Evolutionary conservation across 2,329 filamentous ascomycete species (phyloP).

Genomic region (Zymoseptoria pseudotritici): DNA sequence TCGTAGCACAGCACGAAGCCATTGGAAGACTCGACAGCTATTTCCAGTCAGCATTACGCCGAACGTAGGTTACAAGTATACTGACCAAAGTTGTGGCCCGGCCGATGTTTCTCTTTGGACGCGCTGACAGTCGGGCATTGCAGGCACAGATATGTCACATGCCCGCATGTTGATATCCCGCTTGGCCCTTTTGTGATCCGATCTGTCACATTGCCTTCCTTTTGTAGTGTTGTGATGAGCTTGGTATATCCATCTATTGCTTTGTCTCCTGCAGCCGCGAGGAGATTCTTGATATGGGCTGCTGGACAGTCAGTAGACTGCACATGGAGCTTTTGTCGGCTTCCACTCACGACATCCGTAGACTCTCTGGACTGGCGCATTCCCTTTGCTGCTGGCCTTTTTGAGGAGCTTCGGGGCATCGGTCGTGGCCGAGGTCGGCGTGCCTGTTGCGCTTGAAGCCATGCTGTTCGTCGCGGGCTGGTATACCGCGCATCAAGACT

Average conservation of each 20-base stretch:
- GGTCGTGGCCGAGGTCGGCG: conserved; percentile 31
- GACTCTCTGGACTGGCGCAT: conserved; percentile 25
- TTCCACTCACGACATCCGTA: conserved; percentile 15
- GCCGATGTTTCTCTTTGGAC: conserved; percentile 63
- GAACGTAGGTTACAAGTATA: background rate
- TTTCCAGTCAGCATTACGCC: background rate
- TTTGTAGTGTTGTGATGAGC: conserved; percentile 63
- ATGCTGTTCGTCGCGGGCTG: background rate
- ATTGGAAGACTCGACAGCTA: conserved; percentile 70
- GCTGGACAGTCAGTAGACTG: conserved; percentile 24
- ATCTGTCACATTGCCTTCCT: conserved; percentile 61
- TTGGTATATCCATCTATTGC: conserved; percentile 66
- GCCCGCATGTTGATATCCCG: conserved; percentile 16
- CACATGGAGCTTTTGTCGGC: conserved; percentile 1
- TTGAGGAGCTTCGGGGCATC: conserved; percentile 38
- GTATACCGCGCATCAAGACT: background rate
- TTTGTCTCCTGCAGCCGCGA: conserved; percentile 60
- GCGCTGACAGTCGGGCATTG: conserved; percentile 65
- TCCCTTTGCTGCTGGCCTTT: conserved; percentile 33
- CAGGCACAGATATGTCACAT: conserved; percentile 54
- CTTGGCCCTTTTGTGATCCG: conserved; percentile 50
- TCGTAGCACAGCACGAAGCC: conserved; percentile 73
- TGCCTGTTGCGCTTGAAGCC: conserved; percentile 29
- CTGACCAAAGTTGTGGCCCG: conserved; percentile 66
- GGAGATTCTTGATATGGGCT: conserved; percentile 67